A percentile compares a stretch with the other conserved stretches of the same genome.
Evolutionary conservation across 495 filamentous ascomycete genomes (phyloP).

Genomic region (Penicillium paradoxum): DNA sequence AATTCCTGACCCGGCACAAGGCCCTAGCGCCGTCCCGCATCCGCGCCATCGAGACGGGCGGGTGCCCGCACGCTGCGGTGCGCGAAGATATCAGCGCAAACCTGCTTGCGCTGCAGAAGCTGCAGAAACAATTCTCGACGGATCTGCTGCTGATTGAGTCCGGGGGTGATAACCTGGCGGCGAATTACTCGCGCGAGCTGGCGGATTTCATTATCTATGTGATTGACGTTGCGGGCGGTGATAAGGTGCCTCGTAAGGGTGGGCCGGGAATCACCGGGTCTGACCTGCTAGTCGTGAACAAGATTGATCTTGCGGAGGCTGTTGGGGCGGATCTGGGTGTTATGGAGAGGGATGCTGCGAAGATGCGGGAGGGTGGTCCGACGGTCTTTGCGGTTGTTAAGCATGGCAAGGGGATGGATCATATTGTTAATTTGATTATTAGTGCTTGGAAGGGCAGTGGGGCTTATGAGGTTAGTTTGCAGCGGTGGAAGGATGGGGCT

Average conservation of each 20-base stretch:
- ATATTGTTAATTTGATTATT: slow-evolving; percentile 82
- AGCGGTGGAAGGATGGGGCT: slow-evolving; percentile 50
- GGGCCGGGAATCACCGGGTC: slow-evolving; percentile 95
- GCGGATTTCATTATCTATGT: slow-evolving; percentile 98
- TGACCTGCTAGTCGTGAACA: slow-evolving; percentile 90
- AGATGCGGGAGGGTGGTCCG: slow-evolving; percentile 93
- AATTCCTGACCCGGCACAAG: slow-evolving; percentile 83
- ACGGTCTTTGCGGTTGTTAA: slow-evolving; percentile 98
- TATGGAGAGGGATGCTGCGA: slow-evolving; percentile 91
- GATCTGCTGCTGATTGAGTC: slow-evolving; percentile 87
- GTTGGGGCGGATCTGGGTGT: slow-evolving; percentile 88
- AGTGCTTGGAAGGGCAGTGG: slow-evolving; percentile 91
- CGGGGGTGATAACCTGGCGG: slow-evolving; percentile 93
- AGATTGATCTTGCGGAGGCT: slow-evolving; percentile 88
- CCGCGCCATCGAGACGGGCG: slow-evolving; percentile 94
- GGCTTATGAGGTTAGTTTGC: slow-evolving; percentile 55
- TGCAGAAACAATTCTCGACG: slow-evolving; percentile 68
- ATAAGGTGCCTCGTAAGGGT: slow-evolving; percentile 94
- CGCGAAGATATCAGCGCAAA: slow-evolving; percentile 95
- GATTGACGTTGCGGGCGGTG: slow-evolving; percentile 94
- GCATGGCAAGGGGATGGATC: slow-evolving; percentile 74
- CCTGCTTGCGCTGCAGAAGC: slow-evolving; percentile 81
- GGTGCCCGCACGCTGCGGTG: slow-evolving; percentile 95
- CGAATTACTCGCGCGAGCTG: slow-evolving; percentile 89
- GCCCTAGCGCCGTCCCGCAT: slow-evolving; percentile 81